A percentile compares a stretch with the other conserved stretches of the same genome.
Conservation (phyloP, 2,329 filamentous ascomycete species). For the Alternaria tenuissima region DNA sequence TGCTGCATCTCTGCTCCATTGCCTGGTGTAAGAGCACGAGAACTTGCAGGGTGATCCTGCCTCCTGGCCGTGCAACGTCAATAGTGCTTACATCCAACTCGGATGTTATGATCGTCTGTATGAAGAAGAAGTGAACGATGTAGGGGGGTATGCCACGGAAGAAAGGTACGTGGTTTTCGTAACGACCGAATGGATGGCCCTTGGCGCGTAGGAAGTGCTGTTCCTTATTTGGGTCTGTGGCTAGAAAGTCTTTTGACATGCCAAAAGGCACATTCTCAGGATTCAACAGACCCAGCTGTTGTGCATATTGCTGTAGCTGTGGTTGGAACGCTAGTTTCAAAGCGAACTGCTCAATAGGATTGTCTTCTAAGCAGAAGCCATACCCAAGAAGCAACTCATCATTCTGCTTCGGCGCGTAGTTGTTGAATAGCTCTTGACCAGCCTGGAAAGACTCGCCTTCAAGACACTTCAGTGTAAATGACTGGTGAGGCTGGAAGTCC, state of each 20-base stretch:
- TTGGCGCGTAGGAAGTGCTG: slow-evolving; percentile 45
- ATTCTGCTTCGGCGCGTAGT: slow-evolving; percentile 63
- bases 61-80: slow-evolving; percentile 21
- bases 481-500: slow-evolving; percentile 44
- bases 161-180: slow-evolving; percentile 38
- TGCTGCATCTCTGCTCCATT: slow-evolving; percentile 30
- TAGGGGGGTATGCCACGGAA: slow-evolving; percentile 47
- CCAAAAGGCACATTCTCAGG: slow-evolving; percentile 35
- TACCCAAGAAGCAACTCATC: slow-evolving; percentile 63
- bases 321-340: slow-evolving; percentile 53
- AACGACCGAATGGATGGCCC: slow-evolving; percentile 45
- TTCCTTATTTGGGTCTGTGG: slow-evolving; percentile 36
- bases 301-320: slow-evolving; percentile 37
- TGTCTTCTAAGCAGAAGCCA: slow-evolving; percentile 59
- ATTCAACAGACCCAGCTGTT: slow-evolving; percentile 24
- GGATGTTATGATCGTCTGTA: slow-evolving; percentile 33
- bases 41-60: slow-evolving; percentile 34
- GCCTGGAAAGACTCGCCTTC: slow-evolving; percentile 44
- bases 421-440: slow-evolving; percentile 60
- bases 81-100: slow-evolving; percentile 25
- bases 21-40: slow-evolving; percentile 35
- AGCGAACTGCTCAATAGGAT: slow-evolving; percentile 57
- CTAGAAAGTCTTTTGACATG: slow-evolving; percentile 34
- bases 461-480: slow-evolving; percentile 52
- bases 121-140: slow-evolving; percentile 44